Conservation (phyloP, 2,329 filamentous ascomycete species). For the Phyllosticta ampelicida region DNA sequence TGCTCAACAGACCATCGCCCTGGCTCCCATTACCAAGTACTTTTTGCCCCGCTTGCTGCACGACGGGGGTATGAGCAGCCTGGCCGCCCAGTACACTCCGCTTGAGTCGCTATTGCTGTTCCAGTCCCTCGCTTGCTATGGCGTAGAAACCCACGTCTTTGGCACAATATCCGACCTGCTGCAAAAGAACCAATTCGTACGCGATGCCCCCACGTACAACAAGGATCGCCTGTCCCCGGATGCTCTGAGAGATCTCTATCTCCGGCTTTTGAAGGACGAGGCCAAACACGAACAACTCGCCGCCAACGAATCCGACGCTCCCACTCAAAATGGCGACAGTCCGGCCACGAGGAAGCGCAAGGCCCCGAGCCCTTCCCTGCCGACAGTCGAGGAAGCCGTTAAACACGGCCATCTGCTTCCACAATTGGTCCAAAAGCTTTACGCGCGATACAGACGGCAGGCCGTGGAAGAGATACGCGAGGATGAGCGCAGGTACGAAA, state of each 20-base stretch:
- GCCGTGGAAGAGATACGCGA: slow-evolving; percentile 60
- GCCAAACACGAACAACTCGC: slow-evolving; percentile 42
- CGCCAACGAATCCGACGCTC: slow-evolving; percentile 29
- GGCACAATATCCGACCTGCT: slow-evolving; percentile 62
- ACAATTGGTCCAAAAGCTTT: slow-evolving; percentile 60
- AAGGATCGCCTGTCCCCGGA: slow-evolving; percentile 62
- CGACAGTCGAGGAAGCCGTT: slow-evolving; percentile 55
- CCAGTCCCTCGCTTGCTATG: slow-evolving; percentile 62
- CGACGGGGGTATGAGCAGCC: slow-evolving; percentile 44
- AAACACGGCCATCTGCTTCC: slow-evolving; percentile 60
- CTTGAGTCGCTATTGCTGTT: slow-evolving; percentile 82
- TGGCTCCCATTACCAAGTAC: slow-evolving; percentile 28
- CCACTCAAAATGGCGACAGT: slow-evolving; percentile 21
- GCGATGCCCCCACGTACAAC: slow-evolving; percentile 61
- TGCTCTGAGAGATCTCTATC: slow-evolving; percentile 67
- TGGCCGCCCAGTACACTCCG: slow-evolving; percentile 59
- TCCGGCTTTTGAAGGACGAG: slow-evolving; percentile 66
- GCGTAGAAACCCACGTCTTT: slow-evolving; percentile 56
- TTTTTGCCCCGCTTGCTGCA: slow-evolving; percentile 11
- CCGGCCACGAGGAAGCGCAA: slow-evolving; percentile 60
- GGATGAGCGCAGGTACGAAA: slow-evolving; percentile 58
- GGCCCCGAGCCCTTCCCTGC: slow-evolving; percentile 52
- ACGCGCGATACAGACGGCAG: slow-evolving; percentile 60
- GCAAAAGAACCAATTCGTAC: slow-evolving; percentile 61
- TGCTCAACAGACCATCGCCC: slow-evolving; percentile 18